Conservation (phyloP, 2,329 filamentous ascomycete species). For the Alternaria angustiovoidea region DNA sequence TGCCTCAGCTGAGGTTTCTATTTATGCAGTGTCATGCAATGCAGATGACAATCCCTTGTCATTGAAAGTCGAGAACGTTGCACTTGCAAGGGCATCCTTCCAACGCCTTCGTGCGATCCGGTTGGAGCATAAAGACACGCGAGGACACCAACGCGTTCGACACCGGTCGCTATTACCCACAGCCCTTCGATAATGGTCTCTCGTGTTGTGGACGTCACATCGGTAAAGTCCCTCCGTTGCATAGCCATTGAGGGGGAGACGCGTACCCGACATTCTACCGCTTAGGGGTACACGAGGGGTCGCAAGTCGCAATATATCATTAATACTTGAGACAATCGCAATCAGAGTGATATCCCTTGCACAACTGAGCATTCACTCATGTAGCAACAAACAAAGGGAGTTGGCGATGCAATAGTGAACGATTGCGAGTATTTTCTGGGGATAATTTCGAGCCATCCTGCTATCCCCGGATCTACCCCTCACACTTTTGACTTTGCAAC, state of each 20-base stretch:
- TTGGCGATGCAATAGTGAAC: neutral
- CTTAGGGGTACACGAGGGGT: conserved; percentile 3
- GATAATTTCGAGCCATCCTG: neutral
- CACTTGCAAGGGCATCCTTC: conserved; percentile 20
- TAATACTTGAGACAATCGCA: neutral
- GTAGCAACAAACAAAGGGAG: neutral
- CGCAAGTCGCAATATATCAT: neutral
- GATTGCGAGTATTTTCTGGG: neutral
- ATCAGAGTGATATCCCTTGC: neutral
- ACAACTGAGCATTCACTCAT: neutral
- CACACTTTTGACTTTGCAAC: conserved; percentile 10
- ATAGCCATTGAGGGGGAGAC: conserved; percentile 38
- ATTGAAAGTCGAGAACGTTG: conserved; percentile 27
- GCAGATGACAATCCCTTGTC: conserved; percentile 18
- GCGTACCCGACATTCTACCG: conserved; percentile 28
- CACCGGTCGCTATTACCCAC: conserved; percentile 10
- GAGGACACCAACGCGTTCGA: conserved; percentile 15
- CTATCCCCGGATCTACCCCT: conserved; percentile 15
- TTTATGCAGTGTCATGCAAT: conserved; percentile 29
- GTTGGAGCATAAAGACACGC: conserved; percentile 26
- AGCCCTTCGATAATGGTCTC: conserved; percentile 2
- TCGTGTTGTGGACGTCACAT: conserved; percentile 13
- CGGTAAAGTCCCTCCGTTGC: conserved; percentile 20
- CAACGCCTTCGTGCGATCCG: conserved; percentile 20
- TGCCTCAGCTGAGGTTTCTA: conserved; percentile 18